Evolutionary conservation across 106 monocot species (phyloP).

Genomic region (Allium sativum): DNA sequence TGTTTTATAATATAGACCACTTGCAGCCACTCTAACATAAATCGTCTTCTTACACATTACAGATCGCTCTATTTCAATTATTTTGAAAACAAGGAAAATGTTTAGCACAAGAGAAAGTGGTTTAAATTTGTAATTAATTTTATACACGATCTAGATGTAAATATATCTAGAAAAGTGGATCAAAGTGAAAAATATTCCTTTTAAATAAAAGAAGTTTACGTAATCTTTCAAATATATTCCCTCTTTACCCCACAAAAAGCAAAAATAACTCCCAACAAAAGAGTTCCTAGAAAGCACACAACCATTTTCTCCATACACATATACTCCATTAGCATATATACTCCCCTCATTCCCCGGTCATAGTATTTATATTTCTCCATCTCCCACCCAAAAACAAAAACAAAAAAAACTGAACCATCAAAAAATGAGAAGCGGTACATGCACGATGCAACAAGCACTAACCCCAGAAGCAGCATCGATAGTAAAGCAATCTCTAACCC

Average conservation of each 20-base stretch:
- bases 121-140: too few species aligned
- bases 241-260: neutral
- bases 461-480: conserved; percentile 63
- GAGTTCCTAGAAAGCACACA: conserved; percentile 5
- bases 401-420: neutral
- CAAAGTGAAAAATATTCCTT: too few species aligned
- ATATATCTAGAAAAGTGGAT: too few species aligned
- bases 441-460: conserved; percentile 77
- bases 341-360: neutral
- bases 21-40: too few species aligned
- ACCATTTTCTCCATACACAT: neutral
- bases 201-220: too few species aligned
- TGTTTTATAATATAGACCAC: too few species aligned
- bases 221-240: neutral
- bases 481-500: conserved; percentile 73
- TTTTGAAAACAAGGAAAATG: too few species aligned
- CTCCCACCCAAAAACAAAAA: conserved; percentile 1
- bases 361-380: neutral
- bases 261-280: neutral
- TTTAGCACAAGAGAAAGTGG: too few species aligned
- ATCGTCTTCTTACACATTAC: too few species aligned
- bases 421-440: conserved; percentile 92
- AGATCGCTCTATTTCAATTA: too few species aligned
- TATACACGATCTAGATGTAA: too few species aligned
- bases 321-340: neutral